Evolutionary conservation across 1,139 yeast genomes (phyloP), one percentile per base, ranked within the genome.

Genomic region (Magnusiomyces fungicola): DNA sequence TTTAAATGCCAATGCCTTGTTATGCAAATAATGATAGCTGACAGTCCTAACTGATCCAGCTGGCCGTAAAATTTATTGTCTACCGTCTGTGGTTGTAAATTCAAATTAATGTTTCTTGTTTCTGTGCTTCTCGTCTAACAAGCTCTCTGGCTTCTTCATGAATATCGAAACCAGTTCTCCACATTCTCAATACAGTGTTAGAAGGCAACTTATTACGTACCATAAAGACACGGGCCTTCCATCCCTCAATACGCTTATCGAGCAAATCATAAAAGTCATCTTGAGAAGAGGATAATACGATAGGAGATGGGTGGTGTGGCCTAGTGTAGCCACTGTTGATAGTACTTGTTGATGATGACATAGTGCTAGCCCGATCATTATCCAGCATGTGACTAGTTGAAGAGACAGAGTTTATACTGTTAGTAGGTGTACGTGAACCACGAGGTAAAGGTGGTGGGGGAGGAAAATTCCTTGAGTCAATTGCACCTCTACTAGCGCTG

Each of bases 171-270:
- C 71, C 71, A 2, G 55, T 51, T 18, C 69, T 55, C 72, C 72
- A 69, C 58, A 65, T 59, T 16, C 62, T 58, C 36, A 69, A 54
- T 25, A 58, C 47, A 3, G 67, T 59, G 5, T 56, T 52, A 3
- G 55, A 50, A 3, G 72, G 71, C 19, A 69, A 53, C 47, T 54
- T 53, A 22, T 57, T 56, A 2, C 66, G 60, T 3, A 75, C 74
- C 2, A 59, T 58, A 9, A 55, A 55, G 3, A 73, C 66, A 34
- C 79, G 65, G 38, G 57, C 55, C 48, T 67, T 68, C 79, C 79
- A 75, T 25, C 59, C 56, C 25, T 73, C 76, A 12, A 69, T 65
- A 42, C 66, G 69, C 49, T 66, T 70, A 53, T 73, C 77, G 27
- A 66, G 49, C 4, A 54, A 43, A n/a, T 59, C 59, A 19, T 53